Percentiles rank a stretch among this genome's conserved stretches.
Conservation (phyloP, 169 alveolate species). For the Plasmodium gaboni region DNA sequence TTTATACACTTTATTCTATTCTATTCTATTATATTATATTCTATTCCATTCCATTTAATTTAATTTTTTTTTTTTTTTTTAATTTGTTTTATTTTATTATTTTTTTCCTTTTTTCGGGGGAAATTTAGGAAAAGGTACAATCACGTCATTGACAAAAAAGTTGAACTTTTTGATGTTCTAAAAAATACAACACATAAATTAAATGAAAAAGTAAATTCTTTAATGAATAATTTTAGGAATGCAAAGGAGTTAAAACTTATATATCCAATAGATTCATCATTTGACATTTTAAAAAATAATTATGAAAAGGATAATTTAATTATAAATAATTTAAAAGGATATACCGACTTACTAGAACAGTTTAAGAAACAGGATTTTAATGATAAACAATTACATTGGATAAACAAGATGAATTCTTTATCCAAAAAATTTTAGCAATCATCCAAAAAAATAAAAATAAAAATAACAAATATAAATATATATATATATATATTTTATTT, state of each 20-base stretch:
- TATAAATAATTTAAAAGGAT: conserved; percentile 31
- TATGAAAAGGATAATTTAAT: conserved; percentile 15
- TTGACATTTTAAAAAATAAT: conserved; percentile 12
- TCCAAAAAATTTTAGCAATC: conserved; percentile 33
- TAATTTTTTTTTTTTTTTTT: background rate
- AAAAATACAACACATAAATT: conserved; percentile 38
- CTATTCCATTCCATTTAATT: too few relatives aligned
- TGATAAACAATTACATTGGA: conserved; percentile 57
- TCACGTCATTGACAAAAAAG: conserved; percentile 15
- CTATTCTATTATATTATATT: background rate
- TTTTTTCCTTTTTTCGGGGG: background rate
- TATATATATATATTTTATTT: background rate
- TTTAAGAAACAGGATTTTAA: conserved; percentile 32
- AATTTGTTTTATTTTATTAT: background rate
- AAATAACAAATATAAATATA: background rate
- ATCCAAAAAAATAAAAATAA: background rate
- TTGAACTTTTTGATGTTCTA: conserved; percentile 25
- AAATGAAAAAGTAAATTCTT: conserved; percentile 38
- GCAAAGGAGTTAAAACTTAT: conserved; percentile 44
- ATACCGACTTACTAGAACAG: conserved; percentile 38
- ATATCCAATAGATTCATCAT: conserved; percentile 31
- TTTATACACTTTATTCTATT: background rate
- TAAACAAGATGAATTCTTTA: conserved; percentile 56
- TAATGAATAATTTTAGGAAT: conserved; percentile 31
- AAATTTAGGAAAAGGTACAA: conserved; percentile 37